Conservation (phyloP, 2,329 filamentous ascomycete genomes). For the Didymella segeticola region DNA sequence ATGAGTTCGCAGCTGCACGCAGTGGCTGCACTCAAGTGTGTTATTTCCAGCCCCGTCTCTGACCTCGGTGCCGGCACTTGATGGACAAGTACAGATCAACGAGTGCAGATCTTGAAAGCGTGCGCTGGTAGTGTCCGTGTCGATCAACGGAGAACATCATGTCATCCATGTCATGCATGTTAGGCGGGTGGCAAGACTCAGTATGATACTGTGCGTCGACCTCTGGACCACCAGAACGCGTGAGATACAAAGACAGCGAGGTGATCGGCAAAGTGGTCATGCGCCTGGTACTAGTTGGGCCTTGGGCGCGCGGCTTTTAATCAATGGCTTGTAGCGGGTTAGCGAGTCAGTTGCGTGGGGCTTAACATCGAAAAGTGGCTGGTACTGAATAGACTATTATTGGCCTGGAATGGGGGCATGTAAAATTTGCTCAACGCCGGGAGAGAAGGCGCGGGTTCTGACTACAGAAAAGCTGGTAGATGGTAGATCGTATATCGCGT, state of each 20-base stretch:
- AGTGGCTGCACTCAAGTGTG: not conserved
- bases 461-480: not conserved
- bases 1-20: not conserved
- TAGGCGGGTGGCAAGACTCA: not conserved
- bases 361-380: not conserved
- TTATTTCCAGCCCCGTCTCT: not conserved
- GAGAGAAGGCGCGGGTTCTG: not conserved
- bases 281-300: not conserved
- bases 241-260: not conserved
- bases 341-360: slow-evolving; percentile 10
- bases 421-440: not conserved
- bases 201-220: too few species aligned
- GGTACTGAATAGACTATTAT: not conserved
- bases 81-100: not conserved
- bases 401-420: not conserved
- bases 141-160: slow-evolving; percentile 17
- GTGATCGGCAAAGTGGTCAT: not conserved
- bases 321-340: not conserved
- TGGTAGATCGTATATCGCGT: slow-evolving; percentile 9
- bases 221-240: too few species aligned
- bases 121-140: slow-evolving; percentile 11
- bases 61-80: not conserved
- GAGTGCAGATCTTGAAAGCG: slow-evolving; percentile 2
- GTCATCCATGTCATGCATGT: not conserved
- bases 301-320: not conserved